Evolutionary conservation across 2,329 filamentous ascomycete species (phyloP).

Genomic region (Endocalyx cinctus): DNA sequence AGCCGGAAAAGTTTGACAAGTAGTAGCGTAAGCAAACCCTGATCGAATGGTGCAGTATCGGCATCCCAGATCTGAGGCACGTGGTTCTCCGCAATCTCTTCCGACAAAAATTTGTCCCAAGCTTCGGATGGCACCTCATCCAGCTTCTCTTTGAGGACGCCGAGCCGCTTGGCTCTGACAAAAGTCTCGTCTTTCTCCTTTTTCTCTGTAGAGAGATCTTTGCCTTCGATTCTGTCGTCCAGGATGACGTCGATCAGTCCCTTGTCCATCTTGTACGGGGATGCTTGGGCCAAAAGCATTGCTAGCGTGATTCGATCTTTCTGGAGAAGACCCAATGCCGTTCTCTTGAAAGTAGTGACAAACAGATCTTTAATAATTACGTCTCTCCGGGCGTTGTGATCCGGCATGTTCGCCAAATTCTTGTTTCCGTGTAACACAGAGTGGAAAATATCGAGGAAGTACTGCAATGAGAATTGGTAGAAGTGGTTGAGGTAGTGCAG

Average conservation of each 20-base stretch:
- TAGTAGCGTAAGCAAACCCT: slow-evolving; percentile 76
- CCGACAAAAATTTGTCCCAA: slow-evolving; percentile 79
- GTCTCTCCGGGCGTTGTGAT: slow-evolving; percentile 76
- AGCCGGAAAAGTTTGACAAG: slow-evolving; percentile 93
- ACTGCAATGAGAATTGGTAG: slow-evolving; percentile 98
- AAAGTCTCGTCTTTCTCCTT: slow-evolving; percentile 65
- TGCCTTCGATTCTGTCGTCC: slow-evolving; percentile 69
- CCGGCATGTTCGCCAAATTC: slow-evolving; percentile 62
- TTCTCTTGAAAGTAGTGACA: slow-evolving; percentile 84
- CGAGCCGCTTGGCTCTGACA: slow-evolving; percentile 61
- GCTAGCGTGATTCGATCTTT: slow-evolving; percentile 92
- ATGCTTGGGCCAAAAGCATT: slow-evolving; percentile 90
- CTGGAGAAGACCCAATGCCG: slow-evolving; percentile 86
- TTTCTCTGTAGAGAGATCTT: slow-evolving; percentile 69
- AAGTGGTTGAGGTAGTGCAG: slow-evolving; percentile 98
- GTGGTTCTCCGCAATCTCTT: slow-evolving; percentile 81
- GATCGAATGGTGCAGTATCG: slow-evolving; percentile 61
- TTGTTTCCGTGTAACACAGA: slow-evolving; percentile 80
- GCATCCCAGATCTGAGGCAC: slow-evolving; percentile 75
- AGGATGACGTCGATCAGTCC: slow-evolving; percentile 80
- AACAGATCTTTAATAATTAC: slow-evolving; percentile 91
- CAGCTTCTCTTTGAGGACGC: slow-evolving; percentile 68
- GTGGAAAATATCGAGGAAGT: slow-evolving; percentile 97
- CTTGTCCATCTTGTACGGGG: slow-evolving; percentile 96
- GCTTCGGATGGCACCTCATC: slow-evolving; percentile 55